Evolutionary conservation across 2,329 filamentous ascomycete genomes (phyloP).

Genomic region (Exophiala oligosperma): DNA sequence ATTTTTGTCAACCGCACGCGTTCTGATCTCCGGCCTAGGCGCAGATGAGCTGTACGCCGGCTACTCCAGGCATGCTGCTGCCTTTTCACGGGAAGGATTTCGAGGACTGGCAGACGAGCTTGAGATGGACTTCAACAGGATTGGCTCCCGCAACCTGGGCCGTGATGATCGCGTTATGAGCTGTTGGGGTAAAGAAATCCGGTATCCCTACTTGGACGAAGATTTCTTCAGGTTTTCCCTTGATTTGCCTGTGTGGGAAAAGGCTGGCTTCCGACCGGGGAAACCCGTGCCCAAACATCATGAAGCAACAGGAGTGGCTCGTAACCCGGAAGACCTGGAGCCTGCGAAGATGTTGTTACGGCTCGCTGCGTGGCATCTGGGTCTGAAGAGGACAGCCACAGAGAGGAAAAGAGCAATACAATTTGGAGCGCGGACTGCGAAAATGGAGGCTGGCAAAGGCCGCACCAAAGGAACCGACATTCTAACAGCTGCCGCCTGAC

Average conservation of each 20-base stretch:
- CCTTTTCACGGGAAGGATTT: constrained; percentile 70
- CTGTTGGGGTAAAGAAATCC: constrained; percentile 82
- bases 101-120: constrained; percentile 76
- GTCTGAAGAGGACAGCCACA: constrained; percentile 68
- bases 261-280: constrained; percentile 74
- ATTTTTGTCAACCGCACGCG: constrained; percentile 65
- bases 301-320: constrained; percentile 6
- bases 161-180: constrained; percentile 90
- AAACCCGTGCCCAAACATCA: constrained; percentile 23
- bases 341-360: constrained; percentile 79
- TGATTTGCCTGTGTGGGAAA: constrained; percentile 71
- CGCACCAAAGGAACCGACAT: constrained; percentile 68
- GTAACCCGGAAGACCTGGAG: constrained; percentile 54
- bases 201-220: constrained; percentile 91
- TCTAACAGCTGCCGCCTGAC: constrained; percentile 23
- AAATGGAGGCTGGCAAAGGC: constrained; percentile 63
- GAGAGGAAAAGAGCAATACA: constrained; percentile 95
- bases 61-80: constrained; percentile 79
- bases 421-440: constrained; percentile 78
- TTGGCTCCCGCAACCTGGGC: constrained; percentile 92
- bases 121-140: constrained; percentile 76
- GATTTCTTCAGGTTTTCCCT: constrained; percentile 80
- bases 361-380: constrained; percentile 71
- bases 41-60: constrained; percentile 96
- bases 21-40: constrained; percentile 87